phyloP scores from a whole-genome alignment of 176 grass and related monocot species.

The Carex cristatella region DNA sequence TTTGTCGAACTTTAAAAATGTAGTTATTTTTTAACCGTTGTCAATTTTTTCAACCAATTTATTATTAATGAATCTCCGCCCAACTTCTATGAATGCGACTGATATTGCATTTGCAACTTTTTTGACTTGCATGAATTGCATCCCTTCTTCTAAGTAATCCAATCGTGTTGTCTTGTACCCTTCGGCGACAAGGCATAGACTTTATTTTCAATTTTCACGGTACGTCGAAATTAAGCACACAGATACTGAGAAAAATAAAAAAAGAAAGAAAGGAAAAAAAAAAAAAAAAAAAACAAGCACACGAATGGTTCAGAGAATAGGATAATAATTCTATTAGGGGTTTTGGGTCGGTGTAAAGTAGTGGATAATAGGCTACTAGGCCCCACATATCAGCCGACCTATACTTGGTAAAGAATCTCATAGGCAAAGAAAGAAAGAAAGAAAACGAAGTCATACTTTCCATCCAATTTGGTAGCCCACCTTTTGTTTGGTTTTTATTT shows the following conservation, averaged over 20 bases:
- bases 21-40: too few species aligned
- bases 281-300: not conserved
- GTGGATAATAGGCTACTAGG: not conserved
- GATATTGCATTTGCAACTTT: not conserved
- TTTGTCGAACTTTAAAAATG: too few species aligned
- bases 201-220: not conserved
- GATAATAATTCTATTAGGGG: not conserved
- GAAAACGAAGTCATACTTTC: not conserved
- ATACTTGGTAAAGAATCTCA: not conserved
- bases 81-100: not conserved
- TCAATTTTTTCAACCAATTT: too few species aligned
- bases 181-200: not conserved
- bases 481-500: not conserved
- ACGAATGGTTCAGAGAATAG: slow-evolving; percentile 7
- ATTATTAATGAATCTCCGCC: too few species aligned
- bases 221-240: not conserved
- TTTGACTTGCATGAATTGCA: not conserved
- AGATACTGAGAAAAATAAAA: not conserved
- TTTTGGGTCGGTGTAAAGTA: slow-evolving; percentile 10
- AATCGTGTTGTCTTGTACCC: not conserved
- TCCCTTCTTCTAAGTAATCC: not conserved
- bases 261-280: not conserved
- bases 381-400: slow-evolving; percentile 6
- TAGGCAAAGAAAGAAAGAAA: not conserved
- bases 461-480: slow-evolving; percentile 8